Evolutionary conservation across 176 grass and related monocot species (phyloP).

Genomic region (Urochloa ruziziensis): DNA sequence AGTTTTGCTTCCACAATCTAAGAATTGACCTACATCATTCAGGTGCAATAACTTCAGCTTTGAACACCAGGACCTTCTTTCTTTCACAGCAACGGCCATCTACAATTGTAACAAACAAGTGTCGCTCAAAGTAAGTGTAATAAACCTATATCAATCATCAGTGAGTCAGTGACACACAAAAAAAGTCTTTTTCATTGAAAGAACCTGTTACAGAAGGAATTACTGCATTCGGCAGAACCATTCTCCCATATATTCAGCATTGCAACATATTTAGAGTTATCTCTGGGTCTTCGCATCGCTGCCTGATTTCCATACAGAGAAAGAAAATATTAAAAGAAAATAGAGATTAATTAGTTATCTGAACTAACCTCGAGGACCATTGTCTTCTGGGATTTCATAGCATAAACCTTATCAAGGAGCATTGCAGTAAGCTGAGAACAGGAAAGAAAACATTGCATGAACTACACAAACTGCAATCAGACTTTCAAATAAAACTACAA

Average conservation of each 20-base stretch:
- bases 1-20: neutral
- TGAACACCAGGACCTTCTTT: neutral
- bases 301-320: neutral
- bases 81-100: neutral
- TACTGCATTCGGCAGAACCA: neutral
- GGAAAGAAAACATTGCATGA: no score
- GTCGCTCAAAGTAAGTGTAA: no score
- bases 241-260: neutral
- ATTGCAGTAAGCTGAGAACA: neutral
- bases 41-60: neutral
- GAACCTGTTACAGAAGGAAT: neutral
- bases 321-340: neutral
- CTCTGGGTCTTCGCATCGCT: neutral
- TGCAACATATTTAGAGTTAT: neutral
- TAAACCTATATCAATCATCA: neutral
- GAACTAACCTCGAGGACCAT: neutral
- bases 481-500: no score
- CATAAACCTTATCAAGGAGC: neutral
- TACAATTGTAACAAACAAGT: no score
- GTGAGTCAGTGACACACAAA: neutral
- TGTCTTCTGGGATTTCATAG: neutral
- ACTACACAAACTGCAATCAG: no score
- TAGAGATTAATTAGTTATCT: neutral
- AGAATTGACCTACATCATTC: neutral
- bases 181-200: neutral